A percentile compares a stretch with the other conserved stretches of the same genome.
phyloP scores from a whole-genome alignment of 2,329 filamentous ascomycete genomes.

The Fusarium transvaalense region DNA sequence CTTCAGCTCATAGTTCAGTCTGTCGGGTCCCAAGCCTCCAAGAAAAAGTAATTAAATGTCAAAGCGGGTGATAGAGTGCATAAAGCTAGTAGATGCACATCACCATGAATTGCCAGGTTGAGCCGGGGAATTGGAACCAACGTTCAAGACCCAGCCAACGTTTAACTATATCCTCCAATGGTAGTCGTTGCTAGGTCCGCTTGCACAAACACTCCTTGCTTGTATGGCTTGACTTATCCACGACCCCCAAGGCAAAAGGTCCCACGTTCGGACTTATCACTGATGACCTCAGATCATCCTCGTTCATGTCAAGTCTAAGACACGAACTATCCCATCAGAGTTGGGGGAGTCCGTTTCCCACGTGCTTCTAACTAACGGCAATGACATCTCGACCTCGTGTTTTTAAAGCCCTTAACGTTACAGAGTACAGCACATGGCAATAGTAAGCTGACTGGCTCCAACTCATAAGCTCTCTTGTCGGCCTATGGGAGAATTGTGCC shows the following conservation, averaged over 20 bases:
- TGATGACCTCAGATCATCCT: slow-evolving; percentile 20
- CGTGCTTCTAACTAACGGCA: slow-evolving; percentile 7
- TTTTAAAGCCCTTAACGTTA: neutral
- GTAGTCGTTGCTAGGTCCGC: neutral
- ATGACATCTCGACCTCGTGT: neutral
- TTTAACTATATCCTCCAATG: slow-evolving; percentile 8
- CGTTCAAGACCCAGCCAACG: slow-evolving; percentile 15
- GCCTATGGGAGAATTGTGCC: slow-evolving; percentile 24
- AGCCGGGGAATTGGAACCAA: slow-evolving; percentile 14
- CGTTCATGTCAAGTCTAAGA: slow-evolving; percentile 9
- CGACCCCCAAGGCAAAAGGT: slow-evolving; percentile 4
- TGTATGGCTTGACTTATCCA: slow-evolving; percentile 5
- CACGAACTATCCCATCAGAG: slow-evolving; percentile 1
- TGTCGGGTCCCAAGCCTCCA: slow-evolving; percentile 16
- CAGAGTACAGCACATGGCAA: too few species aligned
- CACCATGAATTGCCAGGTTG: slow-evolving; percentile 17
- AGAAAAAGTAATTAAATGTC: slow-evolving; percentile 35
- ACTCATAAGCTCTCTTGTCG: neutral
- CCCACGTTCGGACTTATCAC: slow-evolving; percentile 4
- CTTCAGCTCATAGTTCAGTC: slow-evolving; percentile 36
- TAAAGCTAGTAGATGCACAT: slow-evolving; percentile 19
- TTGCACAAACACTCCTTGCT: neutral
- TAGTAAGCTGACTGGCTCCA: neutral
- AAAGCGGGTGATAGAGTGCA: slow-evolving; percentile 31
- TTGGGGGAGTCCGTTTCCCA: slow-evolving; percentile 5